A percentile compares a stretch with the other conserved stretches of the same genome.
These are phyloP conservation scores for Macrolepiota dolichaula DNA, from an alignment of 768 basidiomycete species.

Conservation along the genomic window DNA sequence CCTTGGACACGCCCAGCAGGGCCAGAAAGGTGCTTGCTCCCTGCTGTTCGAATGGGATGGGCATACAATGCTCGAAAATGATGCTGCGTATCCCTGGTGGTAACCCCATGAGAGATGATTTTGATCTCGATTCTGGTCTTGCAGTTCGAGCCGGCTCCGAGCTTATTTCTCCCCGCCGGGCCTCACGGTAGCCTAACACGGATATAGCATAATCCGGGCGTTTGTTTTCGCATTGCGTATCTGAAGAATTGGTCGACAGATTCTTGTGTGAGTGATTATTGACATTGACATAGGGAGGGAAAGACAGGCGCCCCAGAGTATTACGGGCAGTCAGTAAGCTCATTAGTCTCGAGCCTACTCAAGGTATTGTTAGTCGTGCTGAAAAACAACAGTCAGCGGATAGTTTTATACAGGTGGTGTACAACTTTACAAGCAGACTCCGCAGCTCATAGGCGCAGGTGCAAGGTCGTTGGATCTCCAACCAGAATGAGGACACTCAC, in stretches of 20 bases:
- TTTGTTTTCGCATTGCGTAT: not conserved
- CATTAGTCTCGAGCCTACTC: not conserved
- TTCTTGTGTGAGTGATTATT: not conserved
- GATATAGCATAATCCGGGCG: not conserved
- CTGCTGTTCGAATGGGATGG: not conserved
- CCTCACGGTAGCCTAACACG: not conserved
- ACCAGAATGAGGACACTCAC: not conserved
- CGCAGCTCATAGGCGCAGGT: not conserved
- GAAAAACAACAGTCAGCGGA: not conserved
- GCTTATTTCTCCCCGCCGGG: not conserved
- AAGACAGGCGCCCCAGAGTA: not conserved
- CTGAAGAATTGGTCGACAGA: not conserved
- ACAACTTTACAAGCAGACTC: not conserved
- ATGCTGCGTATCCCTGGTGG: slow-evolving; percentile 29
- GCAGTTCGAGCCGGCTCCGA: not conserved
- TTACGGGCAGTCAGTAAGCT: not conserved
- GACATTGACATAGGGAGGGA: not conserved
- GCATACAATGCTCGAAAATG: slow-evolving; percentile 25
- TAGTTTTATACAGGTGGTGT: not conserved
- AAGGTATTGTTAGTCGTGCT: not conserved
- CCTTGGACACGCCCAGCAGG: slow-evolving; percentile 30
- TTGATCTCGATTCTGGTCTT: not conserved
- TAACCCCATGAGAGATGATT: slow-evolving; percentile 26
- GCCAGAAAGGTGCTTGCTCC: slow-evolving; percentile 23
- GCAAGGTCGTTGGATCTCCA: not conserved